Conservation (phyloP, 129 eudicot genomes). For the Chrysanthemum makinoi region DNA sequence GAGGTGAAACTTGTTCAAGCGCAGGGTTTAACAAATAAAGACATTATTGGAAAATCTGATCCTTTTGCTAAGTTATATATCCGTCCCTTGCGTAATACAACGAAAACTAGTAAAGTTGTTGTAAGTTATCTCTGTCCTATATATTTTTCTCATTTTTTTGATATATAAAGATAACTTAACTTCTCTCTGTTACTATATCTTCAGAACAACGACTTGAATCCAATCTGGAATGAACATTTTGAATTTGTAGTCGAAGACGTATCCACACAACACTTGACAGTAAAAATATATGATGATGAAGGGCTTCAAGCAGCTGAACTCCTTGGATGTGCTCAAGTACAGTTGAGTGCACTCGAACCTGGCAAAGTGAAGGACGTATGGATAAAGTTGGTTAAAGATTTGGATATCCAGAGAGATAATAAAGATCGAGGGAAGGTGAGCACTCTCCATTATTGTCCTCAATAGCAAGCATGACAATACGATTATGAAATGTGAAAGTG, state of each 20-base stretch:
- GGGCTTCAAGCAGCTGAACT: slow-evolving; percentile 90
- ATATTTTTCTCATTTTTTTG: not conserved
- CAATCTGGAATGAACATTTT: slow-evolving; percentile 96
- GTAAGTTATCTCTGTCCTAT: slow-evolving; percentile 43
- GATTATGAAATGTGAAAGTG: not conserved
- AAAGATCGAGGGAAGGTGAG: slow-evolving; percentile 92
- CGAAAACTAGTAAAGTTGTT: slow-evolving; percentile 71
- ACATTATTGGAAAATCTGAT: slow-evolving; percentile 93
- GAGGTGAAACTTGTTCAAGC: slow-evolving; percentile 98
- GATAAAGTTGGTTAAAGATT: slow-evolving; percentile 90
- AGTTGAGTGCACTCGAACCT: slow-evolving; percentile 66
- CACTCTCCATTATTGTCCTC: slow-evolving; percentile 6
- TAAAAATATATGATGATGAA: slow-evolving; percentile 81
- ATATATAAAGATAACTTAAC: not conserved
- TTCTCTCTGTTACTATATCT: not conserved
- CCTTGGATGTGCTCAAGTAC: slow-evolving; percentile 84
- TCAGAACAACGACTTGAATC: slow-evolving; percentile 89
- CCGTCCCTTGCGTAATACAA: slow-evolving; percentile 74
- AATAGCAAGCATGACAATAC: slow-evolving; percentile 3
- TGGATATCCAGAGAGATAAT: slow-evolving; percentile 85
- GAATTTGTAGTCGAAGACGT: slow-evolving; percentile 86
- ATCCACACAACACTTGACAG: slow-evolving; percentile 83
- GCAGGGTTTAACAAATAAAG: slow-evolving; percentile 81
- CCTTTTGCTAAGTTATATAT: slow-evolving; percentile 75
- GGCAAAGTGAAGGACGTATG: slow-evolving; percentile 95